phyloP scores from a whole-genome alignment of 805 yeast species.

The Phaffomyces thermotolerans region DNA sequence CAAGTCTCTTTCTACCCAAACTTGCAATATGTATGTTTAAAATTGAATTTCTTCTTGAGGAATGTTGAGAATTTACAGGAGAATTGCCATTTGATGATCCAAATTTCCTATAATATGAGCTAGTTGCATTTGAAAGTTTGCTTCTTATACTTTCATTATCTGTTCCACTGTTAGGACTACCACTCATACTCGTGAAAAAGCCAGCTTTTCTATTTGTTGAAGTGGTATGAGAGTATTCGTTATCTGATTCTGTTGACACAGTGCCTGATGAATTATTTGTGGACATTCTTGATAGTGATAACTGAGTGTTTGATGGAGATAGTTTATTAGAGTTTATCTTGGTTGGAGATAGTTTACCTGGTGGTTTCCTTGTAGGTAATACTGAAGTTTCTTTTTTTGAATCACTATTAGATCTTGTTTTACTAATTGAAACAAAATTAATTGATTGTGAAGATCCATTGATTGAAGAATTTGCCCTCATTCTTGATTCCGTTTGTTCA shows the following conservation, averaged over 20 bases:
- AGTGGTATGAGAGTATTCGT: background rate
- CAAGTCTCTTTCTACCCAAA: slow-evolving; percentile 12
- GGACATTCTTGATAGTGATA: slow-evolving; percentile 6
- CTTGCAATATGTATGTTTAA: slow-evolving; percentile 21
- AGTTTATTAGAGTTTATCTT: slow-evolving; percentile 7
- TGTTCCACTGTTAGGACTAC: background rate
- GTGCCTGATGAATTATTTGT: slow-evolving; percentile 4
- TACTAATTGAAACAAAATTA: slow-evolving; percentile 2
- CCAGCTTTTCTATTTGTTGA: background rate
- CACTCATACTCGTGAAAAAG: background rate
- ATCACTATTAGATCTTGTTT: slow-evolving; percentile 4
- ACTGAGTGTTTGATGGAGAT: slow-evolving; percentile 4
- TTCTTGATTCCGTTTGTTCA: slow-evolving; percentile 4
- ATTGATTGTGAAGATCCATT: background rate
- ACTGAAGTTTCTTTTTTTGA: background rate
- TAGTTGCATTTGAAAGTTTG: slow-evolving; percentile 1
- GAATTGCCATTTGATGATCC: background rate
- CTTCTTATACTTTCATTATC: slow-evolving; percentile 2
- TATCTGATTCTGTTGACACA: slow-evolving; percentile 6
- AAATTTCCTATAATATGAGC: slow-evolving; percentile 1
- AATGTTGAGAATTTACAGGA: background rate
- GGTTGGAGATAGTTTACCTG: slow-evolving; percentile 4
- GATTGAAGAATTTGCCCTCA: slow-evolving; percentile 9
- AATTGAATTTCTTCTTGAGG: slow-evolving; percentile 13
- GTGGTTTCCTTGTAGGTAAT: slow-evolving; percentile 8